Percentiles rank a stretch among this genome's conserved stretches.
Evolutionary conservation across 1,284 basidiomycete genomes (phyloP).

Genomic region (Ustilago lituana): DNA sequence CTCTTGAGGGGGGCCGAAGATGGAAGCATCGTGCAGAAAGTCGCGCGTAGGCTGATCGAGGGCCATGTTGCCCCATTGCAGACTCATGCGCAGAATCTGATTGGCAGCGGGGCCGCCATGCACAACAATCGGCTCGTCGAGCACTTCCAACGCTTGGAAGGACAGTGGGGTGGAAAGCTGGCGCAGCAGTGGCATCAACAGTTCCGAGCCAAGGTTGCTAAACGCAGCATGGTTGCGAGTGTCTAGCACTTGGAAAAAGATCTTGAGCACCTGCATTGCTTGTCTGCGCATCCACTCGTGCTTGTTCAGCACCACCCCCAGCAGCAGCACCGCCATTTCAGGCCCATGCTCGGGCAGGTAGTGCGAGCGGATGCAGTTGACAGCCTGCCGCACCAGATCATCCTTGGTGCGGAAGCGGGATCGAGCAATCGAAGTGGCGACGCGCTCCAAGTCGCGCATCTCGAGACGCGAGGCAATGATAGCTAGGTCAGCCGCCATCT

Average conservation of each 20-base stretch:
- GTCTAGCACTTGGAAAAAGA: conserved; percentile 85
- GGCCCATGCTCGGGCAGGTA: conserved; percentile 75
- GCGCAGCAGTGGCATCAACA: conserved; percentile 87
- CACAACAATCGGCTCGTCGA: conserved; percentile 85
- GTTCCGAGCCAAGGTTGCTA: conserved; percentile 80
- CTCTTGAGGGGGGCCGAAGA: conserved; percentile 58
- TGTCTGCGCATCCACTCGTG: conserved; percentile 84
- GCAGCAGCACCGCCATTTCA: conserved; percentile 81
- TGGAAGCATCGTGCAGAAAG: conserved; percentile 48
- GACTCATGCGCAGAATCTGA: conserved; percentile 84
- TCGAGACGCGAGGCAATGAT: conserved; percentile 78
- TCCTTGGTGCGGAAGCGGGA: conserved; percentile 89
- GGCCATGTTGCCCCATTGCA: conserved; percentile 54
- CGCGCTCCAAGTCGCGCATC: conserved; percentile 79
- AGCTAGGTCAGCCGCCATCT: conserved; percentile 80
- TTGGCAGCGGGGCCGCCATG: conserved; percentile 78
- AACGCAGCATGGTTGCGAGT: conserved; percentile 75
- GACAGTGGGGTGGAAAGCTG: conserved; percentile 86
- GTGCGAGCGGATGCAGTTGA: conserved; percentile 82
- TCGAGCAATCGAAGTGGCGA: conserved; percentile 88
- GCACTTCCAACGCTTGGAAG: conserved; percentile 84
- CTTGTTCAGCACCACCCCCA: conserved; percentile 85
- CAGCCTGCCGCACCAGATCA: conserved; percentile 90
- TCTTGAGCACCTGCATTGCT: conserved; percentile 86
- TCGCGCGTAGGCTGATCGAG: conserved; percentile 31